phyloP scores from a whole-genome alignment of 116 monocot species.

The Thalassia testudinum region DNA sequence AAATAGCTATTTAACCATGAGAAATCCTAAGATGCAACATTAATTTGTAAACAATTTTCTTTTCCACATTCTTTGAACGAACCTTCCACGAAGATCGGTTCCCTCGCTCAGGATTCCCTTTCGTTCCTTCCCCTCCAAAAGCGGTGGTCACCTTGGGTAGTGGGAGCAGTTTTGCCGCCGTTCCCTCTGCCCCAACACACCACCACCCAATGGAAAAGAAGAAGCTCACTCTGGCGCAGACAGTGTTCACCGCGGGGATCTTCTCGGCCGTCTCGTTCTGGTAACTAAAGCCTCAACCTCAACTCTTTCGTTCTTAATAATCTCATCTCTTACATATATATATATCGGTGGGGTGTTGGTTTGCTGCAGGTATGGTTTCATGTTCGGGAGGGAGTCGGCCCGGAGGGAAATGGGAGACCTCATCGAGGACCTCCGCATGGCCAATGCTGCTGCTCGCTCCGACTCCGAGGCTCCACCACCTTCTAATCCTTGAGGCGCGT shows the following conservation, averaged over 20 bases:
- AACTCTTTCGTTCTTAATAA: background rate
- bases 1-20: no score
- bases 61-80: no score
- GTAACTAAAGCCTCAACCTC: no score
- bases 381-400: slow-evolving; percentile 96
- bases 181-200: background rate
- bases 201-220: slow-evolving; percentile 27
- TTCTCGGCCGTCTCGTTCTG: slow-evolving; percentile 95
- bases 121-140: no score
- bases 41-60: no score
- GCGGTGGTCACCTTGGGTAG: no score
- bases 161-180: no score
- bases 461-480: background rate
- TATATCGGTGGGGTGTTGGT: background rate
- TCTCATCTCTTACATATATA: background rate
- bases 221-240: slow-evolving; percentile 60
- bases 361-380: slow-evolving; percentile 76
- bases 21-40: no score
- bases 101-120: no score
- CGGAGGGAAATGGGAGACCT: slow-evolving; percentile 64
- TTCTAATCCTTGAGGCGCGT: no score
- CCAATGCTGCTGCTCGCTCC: background rate
- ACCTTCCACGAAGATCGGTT: no score
- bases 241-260: slow-evolving; percentile 56
- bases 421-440: slow-evolving; percentile 58